Conservation (phyloP, 2,329 filamentous ascomycete species). For the Fusarium sp. region DNA sequence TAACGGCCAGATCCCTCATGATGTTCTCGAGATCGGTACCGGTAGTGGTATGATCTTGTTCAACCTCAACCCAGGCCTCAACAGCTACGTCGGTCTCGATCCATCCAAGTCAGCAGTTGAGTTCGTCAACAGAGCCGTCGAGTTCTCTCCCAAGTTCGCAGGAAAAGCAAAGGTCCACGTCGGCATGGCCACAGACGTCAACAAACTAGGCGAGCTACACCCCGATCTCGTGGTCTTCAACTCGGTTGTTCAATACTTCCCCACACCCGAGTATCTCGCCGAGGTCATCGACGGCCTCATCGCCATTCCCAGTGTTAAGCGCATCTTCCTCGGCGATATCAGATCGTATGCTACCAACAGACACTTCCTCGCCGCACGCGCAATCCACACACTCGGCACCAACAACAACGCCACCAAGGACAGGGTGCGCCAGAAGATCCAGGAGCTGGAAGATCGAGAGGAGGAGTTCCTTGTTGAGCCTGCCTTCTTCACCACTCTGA, state of each 20-base stretch:
- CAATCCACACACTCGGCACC: conserved; percentile 17
- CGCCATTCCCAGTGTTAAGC: conserved; percentile 4
- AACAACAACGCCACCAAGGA: conserved; percentile 12
- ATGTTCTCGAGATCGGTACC: conserved; percentile 51
- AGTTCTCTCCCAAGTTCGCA: conserved; percentile 25
- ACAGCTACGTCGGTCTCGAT: conserved; percentile 50
- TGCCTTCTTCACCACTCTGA: conserved; percentile 43
- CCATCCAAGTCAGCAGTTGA: conserved; percentile 40
- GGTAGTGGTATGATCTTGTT: conserved; percentile 54
- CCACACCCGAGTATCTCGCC: conserved; percentile 12
- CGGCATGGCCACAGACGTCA: conserved; percentile 29
- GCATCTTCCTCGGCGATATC: conserved; percentile 39
- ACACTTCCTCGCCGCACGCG: conserved; percentile 31
- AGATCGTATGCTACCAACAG: conserved; percentile 32
- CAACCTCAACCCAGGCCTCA: conserved; percentile 41
- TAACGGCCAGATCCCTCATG: conserved; percentile 14
- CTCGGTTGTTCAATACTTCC: conserved; percentile 14
- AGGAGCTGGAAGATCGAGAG: conserved; percentile 35
- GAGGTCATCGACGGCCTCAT: not conserved
- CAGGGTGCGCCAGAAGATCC: conserved; percentile 25
- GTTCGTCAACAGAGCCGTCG: conserved; percentile 34
- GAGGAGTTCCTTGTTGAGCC: conserved; percentile 45
- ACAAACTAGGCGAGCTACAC: not conserved
- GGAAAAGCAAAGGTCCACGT: conserved; percentile 39
- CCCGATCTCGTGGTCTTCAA: conserved; percentile 13